phyloP scores from a whole-genome alignment of 208 protist genomes.

The Crithidia expoeki region DNA sequence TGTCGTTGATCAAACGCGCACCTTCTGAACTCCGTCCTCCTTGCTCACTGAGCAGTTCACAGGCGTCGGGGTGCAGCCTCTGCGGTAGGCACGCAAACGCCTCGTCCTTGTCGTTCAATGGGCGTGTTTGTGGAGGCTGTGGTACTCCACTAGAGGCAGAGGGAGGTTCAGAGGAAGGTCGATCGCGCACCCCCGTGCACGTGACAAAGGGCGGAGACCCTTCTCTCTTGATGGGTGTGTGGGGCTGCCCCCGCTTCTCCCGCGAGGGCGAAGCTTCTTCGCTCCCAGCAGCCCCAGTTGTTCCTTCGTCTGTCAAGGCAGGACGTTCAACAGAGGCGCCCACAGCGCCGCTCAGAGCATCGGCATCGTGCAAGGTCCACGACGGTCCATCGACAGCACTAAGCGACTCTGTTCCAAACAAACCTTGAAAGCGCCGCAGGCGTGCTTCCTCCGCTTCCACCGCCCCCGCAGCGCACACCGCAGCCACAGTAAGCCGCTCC shows the following conservation, averaged over 20 bases:
- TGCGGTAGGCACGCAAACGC: conserved; percentile 8
- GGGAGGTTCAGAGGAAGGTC: neutral
- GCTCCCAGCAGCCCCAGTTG: neutral
- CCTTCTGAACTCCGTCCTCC: neutral
- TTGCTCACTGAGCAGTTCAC: neutral
- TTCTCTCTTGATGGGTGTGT: conserved; percentile 5
- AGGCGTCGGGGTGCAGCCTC: conserved; percentile 12
- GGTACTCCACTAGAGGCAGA: neutral
- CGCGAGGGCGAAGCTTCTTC: neutral
- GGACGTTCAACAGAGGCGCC: neutral
- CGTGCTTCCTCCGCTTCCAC: conserved; percentile 17
- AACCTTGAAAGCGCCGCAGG: conserved; percentile 11
- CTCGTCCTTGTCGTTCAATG: neutral
- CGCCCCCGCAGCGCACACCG: conserved; percentile 11
- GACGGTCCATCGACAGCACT: neutral
- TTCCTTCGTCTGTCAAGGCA: neutral
- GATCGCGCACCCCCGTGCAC: conserved; percentile 7
- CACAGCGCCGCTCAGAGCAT: neutral
- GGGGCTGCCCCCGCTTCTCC: neutral
- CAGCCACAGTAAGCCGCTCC: conserved; percentile 6
- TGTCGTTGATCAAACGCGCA: neutral
- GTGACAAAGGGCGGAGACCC: conserved; percentile 26
- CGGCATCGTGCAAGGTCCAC: conserved; percentile 6
- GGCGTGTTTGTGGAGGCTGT: neutral
- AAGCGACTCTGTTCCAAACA: conserved; percentile 27